These are phyloP conservation scores for Kluyveromyces siamensis DNA, from an alignment of 805 yeast species.

Conservation along the genomic window DNA sequence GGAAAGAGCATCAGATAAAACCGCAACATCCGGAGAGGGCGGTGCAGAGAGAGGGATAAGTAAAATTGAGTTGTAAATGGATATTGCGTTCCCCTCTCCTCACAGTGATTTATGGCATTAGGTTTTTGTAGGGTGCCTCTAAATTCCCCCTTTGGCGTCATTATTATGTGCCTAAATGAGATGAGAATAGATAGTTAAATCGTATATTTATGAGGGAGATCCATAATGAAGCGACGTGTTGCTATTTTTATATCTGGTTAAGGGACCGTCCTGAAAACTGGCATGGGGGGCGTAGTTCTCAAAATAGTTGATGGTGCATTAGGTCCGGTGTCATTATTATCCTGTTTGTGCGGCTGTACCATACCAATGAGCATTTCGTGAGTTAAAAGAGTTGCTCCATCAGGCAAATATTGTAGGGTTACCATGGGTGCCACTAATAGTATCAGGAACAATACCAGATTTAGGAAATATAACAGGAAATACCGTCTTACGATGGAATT, in stretches of 20 bases:
- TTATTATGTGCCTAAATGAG: background rate
- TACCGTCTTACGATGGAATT: conserved; percentile 37
- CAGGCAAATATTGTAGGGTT: conserved; percentile 24
- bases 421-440: conserved; percentile 43
- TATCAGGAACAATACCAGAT: conserved; percentile 32
- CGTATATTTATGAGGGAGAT: background rate
- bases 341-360: conserved; percentile 51
- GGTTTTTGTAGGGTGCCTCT: background rate
- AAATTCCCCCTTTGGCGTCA: background rate
- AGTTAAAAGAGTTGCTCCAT: conserved; percentile 13
- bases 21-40: no score
- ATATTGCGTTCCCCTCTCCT: no score
- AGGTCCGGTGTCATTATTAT: conserved; percentile 59
- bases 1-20: no score
- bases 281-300: conserved; percentile 30
- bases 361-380: conserved; percentile 30
- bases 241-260: conserved; percentile 5
- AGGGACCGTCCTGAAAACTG: conserved; percentile 26
- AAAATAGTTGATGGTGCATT: conserved; percentile 41
- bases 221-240: background rate
- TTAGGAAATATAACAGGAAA: conserved; percentile 35
- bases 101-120: no score
- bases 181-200: background rate
- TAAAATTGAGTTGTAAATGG: no score
- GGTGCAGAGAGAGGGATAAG: no score